phyloP scores from a whole-genome alignment of 805 yeast species.

The Suhomyces pyralidae region DNA sequence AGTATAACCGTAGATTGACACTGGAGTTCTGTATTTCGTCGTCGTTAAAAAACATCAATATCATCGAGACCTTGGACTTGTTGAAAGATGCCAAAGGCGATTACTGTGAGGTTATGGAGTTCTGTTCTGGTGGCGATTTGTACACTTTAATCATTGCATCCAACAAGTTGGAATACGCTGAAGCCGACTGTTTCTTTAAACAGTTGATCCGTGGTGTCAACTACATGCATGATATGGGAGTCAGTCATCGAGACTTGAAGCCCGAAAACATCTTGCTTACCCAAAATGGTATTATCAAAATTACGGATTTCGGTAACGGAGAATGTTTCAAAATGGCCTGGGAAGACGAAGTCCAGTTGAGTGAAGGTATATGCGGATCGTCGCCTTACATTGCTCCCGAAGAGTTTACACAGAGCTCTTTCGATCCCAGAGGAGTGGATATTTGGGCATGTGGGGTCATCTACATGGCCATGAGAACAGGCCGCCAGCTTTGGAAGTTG shows the following conservation, averaged over 20 bases:
- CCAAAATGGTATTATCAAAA: constrained; percentile 67
- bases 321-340: constrained; percentile 84
- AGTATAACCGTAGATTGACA: constrained; percentile 70
- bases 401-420: constrained; percentile 60
- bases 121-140: constrained; percentile 78
- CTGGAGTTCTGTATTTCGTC: constrained; percentile 82
- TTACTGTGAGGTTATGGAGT: constrained; percentile 84
- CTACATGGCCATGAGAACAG: constrained; percentile 92
- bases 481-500: constrained; percentile 86
- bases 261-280: constrained; percentile 82
- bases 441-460: constrained; percentile 94
- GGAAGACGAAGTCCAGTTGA: constrained; percentile 67
- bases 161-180: constrained; percentile 76
- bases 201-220: constrained; percentile 80
- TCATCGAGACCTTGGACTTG: constrained; percentile 72
- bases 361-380: constrained; percentile 80
- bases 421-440: constrained; percentile 81
- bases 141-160: constrained; percentile 70
- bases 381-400: constrained; percentile 92
- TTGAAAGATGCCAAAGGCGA: constrained; percentile 80
- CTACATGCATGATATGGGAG: constrained; percentile 88
- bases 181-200: constrained; percentile 88
- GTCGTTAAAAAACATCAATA: constrained; percentile 71
- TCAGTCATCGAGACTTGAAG: constrained; percentile 85
- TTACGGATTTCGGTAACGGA: constrained; percentile 85